Evolutionary conservation across 768 basidiomycete genomes (phyloP), one percentile per base, ranked within the genome.

Genomic region (Inosperma sp.): DNA sequence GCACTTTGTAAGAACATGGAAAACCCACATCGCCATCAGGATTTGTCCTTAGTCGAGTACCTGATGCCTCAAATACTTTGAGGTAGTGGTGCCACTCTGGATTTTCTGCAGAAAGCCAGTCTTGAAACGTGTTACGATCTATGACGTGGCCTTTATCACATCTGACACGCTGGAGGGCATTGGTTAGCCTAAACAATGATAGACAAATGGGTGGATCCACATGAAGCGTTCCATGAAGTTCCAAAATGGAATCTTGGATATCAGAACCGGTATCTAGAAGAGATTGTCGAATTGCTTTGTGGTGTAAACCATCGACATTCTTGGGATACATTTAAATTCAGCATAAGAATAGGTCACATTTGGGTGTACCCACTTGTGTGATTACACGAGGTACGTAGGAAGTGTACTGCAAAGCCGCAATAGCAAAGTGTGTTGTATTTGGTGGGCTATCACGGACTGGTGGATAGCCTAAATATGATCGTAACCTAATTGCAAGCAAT

Each of bases 231-330:
- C 93, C 93, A 64, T 97, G 93, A 7, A 97, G 77, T 63, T 95
- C 91, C 19, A 96, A 71, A 36, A 93, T 82, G 21, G 59, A 68
- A 64, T 56, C 65, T 46, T 55, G 68, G 42, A 65, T 62, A n/a
- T 61, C 62, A 64, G 68, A 54, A 62, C 74, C 62, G 33, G 57
- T 39, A 26, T 50, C 27, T 17, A 56, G 48, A 7, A 65, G 62
- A 17, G 65, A 56, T 42, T 62, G 58, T 69, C 67, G 50, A 16
- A 88, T 67, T 7, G 91, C 88, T 68, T 89, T 91, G 45, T 83
- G 83, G 61, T 97, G 94, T 5, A 98, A 79, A 2, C 93, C 93
- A 61, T 98, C 95, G n/a, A 98, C 94, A 57, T 89, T 89, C 75
- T 86, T 47, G 23, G 40, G 13, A 34, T 25, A 14, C 43, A 8